Percentiles rank a stretch among this genome's conserved stretches.
Evolutionary conservation across 345 rosid species (phyloP).

Genomic region (Eucalyptus cloeziana): DNA sequence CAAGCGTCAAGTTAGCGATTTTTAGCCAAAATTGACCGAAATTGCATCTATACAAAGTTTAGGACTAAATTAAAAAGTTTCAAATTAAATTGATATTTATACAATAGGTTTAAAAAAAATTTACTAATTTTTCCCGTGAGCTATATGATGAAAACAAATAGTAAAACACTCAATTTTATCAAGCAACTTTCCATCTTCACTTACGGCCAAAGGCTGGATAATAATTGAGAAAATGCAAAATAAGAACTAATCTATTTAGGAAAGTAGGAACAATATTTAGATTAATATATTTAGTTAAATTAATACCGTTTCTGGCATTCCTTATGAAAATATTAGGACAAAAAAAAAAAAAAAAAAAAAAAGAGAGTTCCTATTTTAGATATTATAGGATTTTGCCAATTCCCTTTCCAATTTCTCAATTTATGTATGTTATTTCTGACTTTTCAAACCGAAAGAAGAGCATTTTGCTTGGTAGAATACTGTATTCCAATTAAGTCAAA

Average conservation of each 20-base stretch:
- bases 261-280: neutral
- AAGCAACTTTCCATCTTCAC: neutral
- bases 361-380: neutral
- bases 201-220: neutral
- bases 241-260: neutral
- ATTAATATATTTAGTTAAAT: neutral
- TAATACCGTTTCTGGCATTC: neutral
- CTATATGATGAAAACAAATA: neutral
- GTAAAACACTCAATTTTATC: neutral
- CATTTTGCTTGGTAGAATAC: neutral
- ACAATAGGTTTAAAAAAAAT: too few relatives aligned
- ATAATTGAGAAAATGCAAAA: neutral
- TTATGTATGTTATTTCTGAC: neutral
- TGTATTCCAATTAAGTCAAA: neutral
- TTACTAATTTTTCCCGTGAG: neutral
- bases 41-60: too few relatives aligned
- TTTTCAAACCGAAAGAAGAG: neutral
- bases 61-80: too few relatives aligned
- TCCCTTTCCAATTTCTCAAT: neutral
- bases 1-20: neutral
- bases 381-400: neutral
- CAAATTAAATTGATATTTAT: neutral
- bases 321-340: neutral
- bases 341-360: neutral
- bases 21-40: too few relatives aligned